Evolutionary conservation across 1,284 basidiomycete species (phyloP), one percentile per base, ranked within the genome.

Genomic region (Moniliophthora roreri): DNA sequence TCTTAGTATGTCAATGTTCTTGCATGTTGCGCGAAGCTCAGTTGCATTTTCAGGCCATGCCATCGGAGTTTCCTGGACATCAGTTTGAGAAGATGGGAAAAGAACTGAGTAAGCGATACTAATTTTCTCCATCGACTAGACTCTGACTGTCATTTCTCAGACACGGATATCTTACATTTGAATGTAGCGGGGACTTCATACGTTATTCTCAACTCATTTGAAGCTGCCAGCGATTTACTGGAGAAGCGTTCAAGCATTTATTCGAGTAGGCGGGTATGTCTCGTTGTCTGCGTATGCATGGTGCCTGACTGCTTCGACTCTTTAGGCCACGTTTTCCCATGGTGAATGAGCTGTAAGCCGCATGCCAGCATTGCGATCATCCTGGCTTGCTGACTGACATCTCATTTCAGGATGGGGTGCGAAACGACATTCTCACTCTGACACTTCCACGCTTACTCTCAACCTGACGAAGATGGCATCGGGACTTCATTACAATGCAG

Each of bases 181-280:
- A 32, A 26, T 16, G 44, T 46, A 8, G 44, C 13, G 1, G 44
- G 44, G 18, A 46, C 23, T 13, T 28, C 24, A 8, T 4, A 28
- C 11, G n/a, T 46, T 8, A 24, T 46, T 18, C 24, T 46, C 21
- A 46, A 46, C 26, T 46, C 44, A 3, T 32, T 15, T 32, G 21
- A 46, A 32, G 44, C 44, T 11, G 24, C 44, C 9, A 13, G 13
- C n/a, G 44, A 46, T 4, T 18, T 46, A 28, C 26, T 46, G n/a
- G 44, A 46, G 44, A 46, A 46, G 26, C 44, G 44, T 8, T 46
- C 44, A 26, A 32, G 23, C 21, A 46, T 46, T 16, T 46, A 46
- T 32, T 46, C 44, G 3, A 26, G 44, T 16, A 26, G 44, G 44
- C 28, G 26, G 15, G n/a, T n/a, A n/a, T n/a, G 44, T 32, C 28